Base-by-base conservation (phyloP, 305 asterid genomes). In the Fraxinus paxiana region DNA sequence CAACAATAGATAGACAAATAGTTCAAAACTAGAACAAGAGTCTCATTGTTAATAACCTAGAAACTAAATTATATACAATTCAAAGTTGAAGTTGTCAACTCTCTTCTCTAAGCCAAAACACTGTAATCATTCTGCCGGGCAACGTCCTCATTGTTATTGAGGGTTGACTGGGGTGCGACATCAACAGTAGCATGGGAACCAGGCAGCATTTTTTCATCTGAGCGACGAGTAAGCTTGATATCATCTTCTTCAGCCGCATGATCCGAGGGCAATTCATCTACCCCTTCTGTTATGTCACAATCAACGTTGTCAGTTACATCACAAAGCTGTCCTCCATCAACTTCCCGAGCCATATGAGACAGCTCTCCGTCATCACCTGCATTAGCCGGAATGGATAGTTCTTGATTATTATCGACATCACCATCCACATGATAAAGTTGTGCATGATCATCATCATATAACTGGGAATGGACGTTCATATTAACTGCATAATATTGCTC, bases 91-190 rank as follows among this genome's bases (percentile, higher is more conserved):
- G 9, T 15, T 24, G 5, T 70, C 30, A 61, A 77, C 73, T 12
- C 72, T 33, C 87, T 87, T 90, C 65, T 43, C 56, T 46, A 46
- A 46, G 84, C 93, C 7, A 87, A 77, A 46, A 92, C 91, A 28
- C 80, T 84, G 59, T 86, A 88, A 63, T 90, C 94, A 34, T 78
- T 89, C 82, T 90, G 92, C 79, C 77, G 87, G 7, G 90, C 80
- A 28, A 91, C 88, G 56, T 91, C 97, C 86, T 88, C 95, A 5
- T 87, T 84, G 75, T 82, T 89, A 86, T 86, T 88, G n/a, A 89
- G 88, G 37, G 93, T 71, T 56, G 91, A 79, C 67, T 85, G 94
- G 73, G 87, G 90, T 82, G 87, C 88, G 46, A 79, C 85, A 54
- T 83, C 87, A 31, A 82, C 81, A 15, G 85, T 77, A 24, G 85